Evolutionary conservation across 129 eudicot genomes (phyloP).

Genomic region (Gnaphalium uliginosum): DNA sequence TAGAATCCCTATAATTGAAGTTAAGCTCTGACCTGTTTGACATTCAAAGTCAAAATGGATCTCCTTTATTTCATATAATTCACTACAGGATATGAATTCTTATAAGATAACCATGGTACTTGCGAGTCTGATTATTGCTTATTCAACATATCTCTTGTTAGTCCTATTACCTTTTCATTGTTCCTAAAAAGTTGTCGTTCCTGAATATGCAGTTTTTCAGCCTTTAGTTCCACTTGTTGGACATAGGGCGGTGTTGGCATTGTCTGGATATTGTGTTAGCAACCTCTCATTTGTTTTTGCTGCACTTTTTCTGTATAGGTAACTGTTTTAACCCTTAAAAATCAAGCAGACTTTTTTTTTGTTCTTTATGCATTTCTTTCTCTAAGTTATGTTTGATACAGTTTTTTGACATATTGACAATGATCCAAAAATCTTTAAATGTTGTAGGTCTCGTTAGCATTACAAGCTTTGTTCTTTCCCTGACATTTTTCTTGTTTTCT

Average conservation of each 20-base stretch:
- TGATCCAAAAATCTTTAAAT: neutral
- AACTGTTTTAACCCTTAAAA: conserved; percentile 2
- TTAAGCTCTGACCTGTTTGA: conserved; percentile 1
- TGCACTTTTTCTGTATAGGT: conserved; percentile 74
- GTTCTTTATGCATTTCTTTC: neutral
- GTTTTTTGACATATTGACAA: neutral
- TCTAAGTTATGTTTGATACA: neutral
- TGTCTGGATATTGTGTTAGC: conserved; percentile 73
- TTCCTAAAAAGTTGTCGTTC: conserved; percentile 7
- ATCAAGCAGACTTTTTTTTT: neutral
- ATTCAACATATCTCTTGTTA: conserved; percentile 3
- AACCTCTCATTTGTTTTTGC: conserved; percentile 75
- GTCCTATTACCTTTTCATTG: conserved; percentile 10
- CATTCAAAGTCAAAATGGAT: conserved; percentile 8
- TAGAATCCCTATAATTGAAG: neutral
- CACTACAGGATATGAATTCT: neutral
- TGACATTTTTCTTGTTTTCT: conserved; percentile 24
- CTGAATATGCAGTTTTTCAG: conserved; percentile 60
- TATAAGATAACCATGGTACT: neutral
- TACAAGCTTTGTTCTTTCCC: conserved; percentile 20
- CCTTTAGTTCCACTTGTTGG: conserved; percentile 86
- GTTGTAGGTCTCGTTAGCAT: conserved; percentile 10
- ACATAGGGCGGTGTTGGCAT: conserved; percentile 76
- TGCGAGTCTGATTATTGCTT: neutral
- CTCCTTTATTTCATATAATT: neutral